Evolutionary conservation across 2,329 filamentous ascomycete species (phyloP).

Genomic region (Phoma sp.): DNA sequence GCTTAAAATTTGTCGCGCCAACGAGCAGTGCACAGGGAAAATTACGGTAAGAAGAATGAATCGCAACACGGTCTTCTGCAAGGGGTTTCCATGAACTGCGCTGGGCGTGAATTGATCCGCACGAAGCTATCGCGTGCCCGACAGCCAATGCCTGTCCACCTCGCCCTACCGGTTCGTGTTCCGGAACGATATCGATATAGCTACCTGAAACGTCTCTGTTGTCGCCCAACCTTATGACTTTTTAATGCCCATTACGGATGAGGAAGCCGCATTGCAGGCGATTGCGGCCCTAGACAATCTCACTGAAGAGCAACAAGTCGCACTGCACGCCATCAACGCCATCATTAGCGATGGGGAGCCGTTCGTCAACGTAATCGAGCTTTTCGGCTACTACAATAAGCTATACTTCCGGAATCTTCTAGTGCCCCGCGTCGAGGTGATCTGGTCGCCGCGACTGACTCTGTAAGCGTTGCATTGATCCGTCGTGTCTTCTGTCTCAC

Average conservation of each 20-base stretch:
- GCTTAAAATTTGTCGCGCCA: slow-evolving; percentile 13
- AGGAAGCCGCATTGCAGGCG: slow-evolving; percentile 49
- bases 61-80: slow-evolving; percentile 26
- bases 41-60: slow-evolving; percentile 13
- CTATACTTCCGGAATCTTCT: slow-evolving; percentile 53
- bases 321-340: slow-evolving; percentile 42
- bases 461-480: slow-evolving; percentile 38
- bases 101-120: slow-evolving; percentile 21
- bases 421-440: slow-evolving; percentile 48
- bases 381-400: slow-evolving; percentile 50
- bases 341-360: slow-evolving; percentile 48
- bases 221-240: slow-evolving; percentile 11
- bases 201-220: slow-evolving; percentile 13
- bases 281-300: slow-evolving; percentile 44
- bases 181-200: slow-evolving; percentile 15
- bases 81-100: slow-evolving; percentile 31
- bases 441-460: slow-evolving; percentile 53
- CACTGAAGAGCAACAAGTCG: slow-evolving; percentile 42
- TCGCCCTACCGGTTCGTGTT: slow-evolving; percentile 16
- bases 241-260: slow-evolving; percentile 50
- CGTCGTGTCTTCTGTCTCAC: slow-evolving; percentile 12
- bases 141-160: slow-evolving; percentile 13
- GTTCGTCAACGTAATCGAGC: slow-evolving; percentile 50
- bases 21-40: slow-evolving; percentile 16
- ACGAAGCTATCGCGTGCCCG: slow-evolving; percentile 11